Percentiles rank a stretch among this genome's conserved stretches.
phyloP scores from a whole-genome alignment of 768 basidiomycete species.

The Termitomyces sp. region DNA sequence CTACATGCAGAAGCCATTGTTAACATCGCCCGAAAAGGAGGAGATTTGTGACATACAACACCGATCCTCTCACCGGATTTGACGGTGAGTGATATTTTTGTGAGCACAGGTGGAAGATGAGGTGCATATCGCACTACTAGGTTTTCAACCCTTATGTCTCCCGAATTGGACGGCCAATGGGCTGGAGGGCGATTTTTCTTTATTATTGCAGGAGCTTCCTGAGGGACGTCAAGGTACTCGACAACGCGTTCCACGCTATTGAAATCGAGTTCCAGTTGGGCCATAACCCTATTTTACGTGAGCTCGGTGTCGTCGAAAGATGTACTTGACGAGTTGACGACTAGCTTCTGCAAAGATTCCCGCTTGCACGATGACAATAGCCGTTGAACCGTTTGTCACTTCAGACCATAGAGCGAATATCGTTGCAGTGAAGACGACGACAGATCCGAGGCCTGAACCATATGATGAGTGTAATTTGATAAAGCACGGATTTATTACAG shows the following conservation, averaged over 20 bases:
- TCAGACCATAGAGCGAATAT: conserved; percentile 58
- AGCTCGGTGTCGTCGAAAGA: not conserved
- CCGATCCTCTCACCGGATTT: conserved; percentile 64
- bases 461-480: not conserved
- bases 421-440: conserved; percentile 65
- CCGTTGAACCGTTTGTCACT: conserved; percentile 55
- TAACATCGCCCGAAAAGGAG: not conserved
- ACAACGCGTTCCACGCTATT: conserved; percentile 71
- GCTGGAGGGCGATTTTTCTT: conserved; percentile 57
- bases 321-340: conserved; percentile 53
- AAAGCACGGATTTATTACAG: conserved; percentile 14
- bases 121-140: conserved; percentile 60
- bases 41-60: conserved; percentile 36
- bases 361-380: conserved; percentile 68
- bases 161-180: conserved; percentile 61
- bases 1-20: conserved; percentile 21
- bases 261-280: conserved; percentile 69
- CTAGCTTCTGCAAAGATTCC: conserved; percentile 67
- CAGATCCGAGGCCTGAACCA: conserved; percentile 53
- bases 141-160: conserved; percentile 51
- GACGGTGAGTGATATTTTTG: conserved; percentile 51
- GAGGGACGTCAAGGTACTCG: conserved; percentile 62
- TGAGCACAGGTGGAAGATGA: conserved; percentile 54
- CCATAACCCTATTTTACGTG: conserved; percentile 44
- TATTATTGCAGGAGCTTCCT: conserved; percentile 61